Base-by-base conservation (phyloP, 805 yeast genomes). In the Kurtzmaniella cleridarum region DNA sequence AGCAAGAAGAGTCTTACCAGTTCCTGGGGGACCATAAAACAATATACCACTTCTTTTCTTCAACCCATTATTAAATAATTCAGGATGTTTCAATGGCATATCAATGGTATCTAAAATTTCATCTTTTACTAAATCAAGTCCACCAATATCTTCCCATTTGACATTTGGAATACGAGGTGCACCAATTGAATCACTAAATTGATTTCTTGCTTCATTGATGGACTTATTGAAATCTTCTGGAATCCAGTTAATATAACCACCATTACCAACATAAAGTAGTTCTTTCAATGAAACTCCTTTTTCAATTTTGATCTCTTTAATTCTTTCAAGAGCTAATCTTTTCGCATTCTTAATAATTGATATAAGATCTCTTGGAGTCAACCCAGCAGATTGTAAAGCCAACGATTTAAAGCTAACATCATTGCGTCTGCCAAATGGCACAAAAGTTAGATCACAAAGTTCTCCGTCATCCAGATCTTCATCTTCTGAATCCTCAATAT, bases 11-110 rank as follows among this genome's bases (percentile, higher is more conserved):
- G 98, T 93, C 57, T 93, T 93, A 50, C 98, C 98, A 0, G 98
- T 93, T 17, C 98, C 98, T 0, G 98, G 98, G 0, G 98, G 98
- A 0, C 98, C 98, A 63, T 93, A 93, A 58, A 93, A 89, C 46
- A 93, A 64, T 29, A 93, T 85, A 35, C 98, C 98, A 53, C 95
- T 82, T 60, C 98, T 75, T 57, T 91, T 91, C 59, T 93, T 91
- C 57, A 93, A 76, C 0, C 98, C 98, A 34, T 81, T 80, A 36
- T 80, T 75, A 61, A 91, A 91, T 41, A 93, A 65, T 48, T 88
- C 95, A 0, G 98, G 98, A 56, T 85, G 90, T 52, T 86, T 88
- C 55, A 91, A 68, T 2, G 98, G 98, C 84, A 91, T 78, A 50
- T 91, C 98, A 43, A 93, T 90, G 0, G 98, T 91, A 54, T 93